phyloP scores from a whole-genome alignment of 306 rosid genomes.

The Abrus pulchellus region DNA sequence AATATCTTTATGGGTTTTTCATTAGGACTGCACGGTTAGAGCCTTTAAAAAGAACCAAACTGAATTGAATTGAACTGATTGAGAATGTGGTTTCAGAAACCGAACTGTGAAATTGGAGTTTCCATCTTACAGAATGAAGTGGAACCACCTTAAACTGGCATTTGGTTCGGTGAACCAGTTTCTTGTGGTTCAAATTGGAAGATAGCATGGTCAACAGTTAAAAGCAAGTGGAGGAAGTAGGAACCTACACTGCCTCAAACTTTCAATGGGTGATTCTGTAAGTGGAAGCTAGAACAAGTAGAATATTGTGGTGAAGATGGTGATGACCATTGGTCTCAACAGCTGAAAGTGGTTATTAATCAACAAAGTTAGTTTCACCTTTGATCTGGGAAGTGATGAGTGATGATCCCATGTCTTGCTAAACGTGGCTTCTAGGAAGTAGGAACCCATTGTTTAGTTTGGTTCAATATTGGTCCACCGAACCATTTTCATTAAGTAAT shows the following conservation, averaged over 20 bases:
- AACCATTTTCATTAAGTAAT: not conserved
- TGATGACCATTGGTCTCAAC: not conserved
- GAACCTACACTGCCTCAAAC: not conserved
- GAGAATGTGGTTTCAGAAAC: not conserved
- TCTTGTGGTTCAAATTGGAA: not conserved
- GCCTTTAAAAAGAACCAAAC: not conserved
- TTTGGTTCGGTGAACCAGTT: not conserved
- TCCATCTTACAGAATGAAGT: not conserved
- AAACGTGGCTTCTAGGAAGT: not conserved
- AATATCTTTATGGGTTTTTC: not conserved
- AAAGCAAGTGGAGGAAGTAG: not conserved
- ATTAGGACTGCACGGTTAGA: not conserved
- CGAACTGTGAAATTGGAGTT: not conserved
- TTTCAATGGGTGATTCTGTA: no score
- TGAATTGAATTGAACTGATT: not conserved
- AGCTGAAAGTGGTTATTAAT: not conserved
- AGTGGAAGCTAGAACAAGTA: no score
- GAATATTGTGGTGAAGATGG: not conserved
- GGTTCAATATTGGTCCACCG: slow-evolving; percentile 1
- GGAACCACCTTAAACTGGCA: slow-evolving; percentile 1
- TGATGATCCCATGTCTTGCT: not conserved
- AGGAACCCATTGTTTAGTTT: not conserved
- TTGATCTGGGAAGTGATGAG: not conserved
- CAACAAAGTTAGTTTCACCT: not conserved
- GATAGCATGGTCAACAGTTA: not conserved